Evolutionary conservation across 495 filamentous ascomycete genomes (phyloP), one percentile per base, ranked within the genome.

Genomic region (Lasiosphaeria ovina): DNA sequence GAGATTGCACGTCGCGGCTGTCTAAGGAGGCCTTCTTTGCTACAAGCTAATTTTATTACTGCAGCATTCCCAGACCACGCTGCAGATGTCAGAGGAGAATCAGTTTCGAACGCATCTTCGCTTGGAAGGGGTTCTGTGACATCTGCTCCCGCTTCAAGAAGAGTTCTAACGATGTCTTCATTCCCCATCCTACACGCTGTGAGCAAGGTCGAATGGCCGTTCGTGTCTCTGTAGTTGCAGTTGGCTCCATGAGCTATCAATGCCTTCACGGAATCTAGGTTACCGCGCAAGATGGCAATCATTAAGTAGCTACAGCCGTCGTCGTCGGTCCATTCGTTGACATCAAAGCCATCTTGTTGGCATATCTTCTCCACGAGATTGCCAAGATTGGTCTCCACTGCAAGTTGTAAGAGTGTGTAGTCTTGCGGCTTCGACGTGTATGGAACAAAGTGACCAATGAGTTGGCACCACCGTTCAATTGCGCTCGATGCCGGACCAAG

Each of bases 51-150:
- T 9, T 32, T 14, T 6, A 61, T 53, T 4, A 61, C 54, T 34
- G 56, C 53, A 12, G 52, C 14, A 12, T 57, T 61, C 3, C 59
- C 53, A 3, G 53, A 50, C 8, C 52, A 56, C 2, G 54, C 59
- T 4, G 59, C 59, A 8, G 59, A 61, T 31, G 52, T 34, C 3
- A 61, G 53, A 11, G 59, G 52, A 7, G 49, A 35, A 35, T 61
- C 54, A n/a, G 51, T 50, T 17, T 50, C 31, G 7, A 61, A 3
- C 3, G 44, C 52, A 45, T 45, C 38, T 33, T 61, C 42, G 11
- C 4, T 45, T n/a, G n/a, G n/a, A n/a, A n/a, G n/a, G n/a, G n/a
- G n/a, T 10, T 12, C 42, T 14, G 42, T 45, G 4, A 45, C 3
- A 14, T 14, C 3, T 12, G 42, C 42, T 6, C 42, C 42, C 11